Evolutionary conservation across 2,329 filamentous ascomycete species (phyloP).

Genomic region (Cordyceps javanica): DNA sequence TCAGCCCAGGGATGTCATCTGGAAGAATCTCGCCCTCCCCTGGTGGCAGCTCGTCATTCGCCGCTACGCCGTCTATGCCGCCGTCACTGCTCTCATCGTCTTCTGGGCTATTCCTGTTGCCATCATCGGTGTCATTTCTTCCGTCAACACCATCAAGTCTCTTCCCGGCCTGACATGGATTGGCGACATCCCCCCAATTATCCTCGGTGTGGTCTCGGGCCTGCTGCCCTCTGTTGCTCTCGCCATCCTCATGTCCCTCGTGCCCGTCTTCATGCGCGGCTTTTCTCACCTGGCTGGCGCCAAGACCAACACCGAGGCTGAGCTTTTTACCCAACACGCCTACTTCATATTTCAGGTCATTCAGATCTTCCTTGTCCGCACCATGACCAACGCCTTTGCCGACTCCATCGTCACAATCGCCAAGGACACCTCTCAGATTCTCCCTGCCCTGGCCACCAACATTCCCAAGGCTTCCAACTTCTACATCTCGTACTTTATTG

Average conservation of each 20-base stretch:
- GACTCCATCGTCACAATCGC: constrained; percentile 59
- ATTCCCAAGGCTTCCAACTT: constrained; percentile 86
- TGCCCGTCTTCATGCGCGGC: constrained; percentile 59
- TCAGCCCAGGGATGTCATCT: constrained; percentile 75
- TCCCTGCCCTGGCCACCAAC: constrained; percentile 61
- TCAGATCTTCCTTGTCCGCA: constrained; percentile 86
- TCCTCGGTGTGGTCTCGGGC: constrained; percentile 76
- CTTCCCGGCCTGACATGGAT: constrained; percentile 72
- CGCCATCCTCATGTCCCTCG: constrained; percentile 73
- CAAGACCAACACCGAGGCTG: constrained; percentile 71
- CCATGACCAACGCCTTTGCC: constrained; percentile 73
- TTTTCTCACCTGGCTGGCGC: constrained; percentile 75
- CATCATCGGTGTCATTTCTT: constrained; percentile 77
- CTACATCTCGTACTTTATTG: constrained; percentile 83
- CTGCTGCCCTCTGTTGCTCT: constrained; percentile 75
- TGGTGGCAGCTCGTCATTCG: constrained; percentile 75
- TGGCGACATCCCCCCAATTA: constrained; percentile 58
- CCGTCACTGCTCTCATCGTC: constrained; percentile 68
- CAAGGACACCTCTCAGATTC: constrained; percentile 53
- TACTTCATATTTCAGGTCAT: constrained; percentile 90
- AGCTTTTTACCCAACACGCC: constrained; percentile 82
- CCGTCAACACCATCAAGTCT: constrained; percentile 64
- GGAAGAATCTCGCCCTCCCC: constrained; percentile 63
- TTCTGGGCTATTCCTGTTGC: constrained; percentile 79
- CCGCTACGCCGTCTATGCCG: constrained; percentile 54